These are phyloP conservation scores for Leccinum subgranulosum DNA, from an alignment of 768 basidiomycete genomes.

Conservation along the genomic window DNA sequence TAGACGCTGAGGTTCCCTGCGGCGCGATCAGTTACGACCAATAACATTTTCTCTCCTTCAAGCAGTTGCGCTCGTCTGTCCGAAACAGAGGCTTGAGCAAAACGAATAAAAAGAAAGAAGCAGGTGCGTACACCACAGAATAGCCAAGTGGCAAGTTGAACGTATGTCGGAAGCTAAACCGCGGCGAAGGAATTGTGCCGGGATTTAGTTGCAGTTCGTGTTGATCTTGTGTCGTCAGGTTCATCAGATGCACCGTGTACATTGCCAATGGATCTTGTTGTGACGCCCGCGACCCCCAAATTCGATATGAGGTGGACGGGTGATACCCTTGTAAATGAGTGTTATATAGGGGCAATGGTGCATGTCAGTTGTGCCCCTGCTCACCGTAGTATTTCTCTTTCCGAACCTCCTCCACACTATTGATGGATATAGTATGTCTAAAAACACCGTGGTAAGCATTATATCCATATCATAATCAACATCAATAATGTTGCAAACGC, in stretches of 20 bases:
- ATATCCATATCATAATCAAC: background rate
- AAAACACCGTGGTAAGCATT: background rate
- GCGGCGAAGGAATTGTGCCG: constrained; percentile 20
- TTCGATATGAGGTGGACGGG: background rate
- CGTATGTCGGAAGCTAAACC: constrained; percentile 12
- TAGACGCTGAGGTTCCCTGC: constrained; percentile 36
- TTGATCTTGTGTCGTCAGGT: constrained; percentile 27
- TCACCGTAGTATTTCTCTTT: background rate
- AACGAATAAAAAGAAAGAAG: background rate
- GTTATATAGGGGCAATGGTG: background rate
- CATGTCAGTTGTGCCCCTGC: background rate
- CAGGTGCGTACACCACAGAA: constrained; percentile 16
- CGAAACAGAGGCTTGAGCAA: background rate
- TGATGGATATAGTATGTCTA: constrained; percentile 15
- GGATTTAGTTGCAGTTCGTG: constrained; percentile 27
- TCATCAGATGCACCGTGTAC: constrained; percentile 26
- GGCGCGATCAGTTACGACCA: constrained; percentile 37
- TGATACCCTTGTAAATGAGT: no score
- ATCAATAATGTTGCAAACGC: background rate
- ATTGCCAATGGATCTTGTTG: constrained; percentile 14
- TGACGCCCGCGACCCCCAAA: constrained; percentile 6
- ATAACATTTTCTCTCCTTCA: constrained; percentile 37
- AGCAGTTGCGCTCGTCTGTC: constrained; percentile 41
- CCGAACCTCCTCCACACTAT: background rate
- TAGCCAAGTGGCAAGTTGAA: constrained; percentile 21